Conservation (phyloP, 2,329 filamentous ascomycete genomes). For the Rugonectria rugulosa region DNA sequence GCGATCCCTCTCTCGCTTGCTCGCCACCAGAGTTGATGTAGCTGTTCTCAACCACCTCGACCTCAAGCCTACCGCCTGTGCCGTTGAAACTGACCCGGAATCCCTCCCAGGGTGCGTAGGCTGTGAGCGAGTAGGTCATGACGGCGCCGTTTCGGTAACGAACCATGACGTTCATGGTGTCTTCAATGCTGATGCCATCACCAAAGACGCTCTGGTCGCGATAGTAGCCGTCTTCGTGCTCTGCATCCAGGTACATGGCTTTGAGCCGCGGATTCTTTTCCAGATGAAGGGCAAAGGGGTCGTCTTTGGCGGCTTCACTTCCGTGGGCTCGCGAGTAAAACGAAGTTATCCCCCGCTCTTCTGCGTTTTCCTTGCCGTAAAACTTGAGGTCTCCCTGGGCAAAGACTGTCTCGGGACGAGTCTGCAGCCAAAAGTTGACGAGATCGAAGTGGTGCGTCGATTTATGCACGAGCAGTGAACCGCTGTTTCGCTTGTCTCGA, state of each 20-base stretch:
- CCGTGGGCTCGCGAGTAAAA: conserved; percentile 61
- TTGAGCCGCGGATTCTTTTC: conserved; percentile 61
- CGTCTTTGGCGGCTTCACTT: conserved; percentile 57
- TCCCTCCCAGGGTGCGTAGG: conserved; percentile 70
- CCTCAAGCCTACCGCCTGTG: conserved; percentile 64
- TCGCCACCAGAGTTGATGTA: conserved; percentile 69
- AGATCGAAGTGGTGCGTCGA: conserved; percentile 71
- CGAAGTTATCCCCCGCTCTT: conserved; percentile 57
- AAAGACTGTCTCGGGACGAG: conserved; percentile 62
- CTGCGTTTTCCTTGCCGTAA: conserved; percentile 68
- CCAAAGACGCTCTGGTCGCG: conserved; percentile 69
- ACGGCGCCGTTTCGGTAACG: conserved; percentile 63
- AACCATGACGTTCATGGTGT: conserved; percentile 68
- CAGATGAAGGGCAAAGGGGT: conserved; percentile 67
- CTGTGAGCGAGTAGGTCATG: conserved; percentile 65
- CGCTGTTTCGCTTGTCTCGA: conserved; percentile 66
- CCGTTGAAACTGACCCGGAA: conserved; percentile 67
- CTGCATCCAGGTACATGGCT: conserved; percentile 67
- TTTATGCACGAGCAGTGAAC: conserved; percentile 68
- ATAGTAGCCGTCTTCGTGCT: conserved; percentile 69
- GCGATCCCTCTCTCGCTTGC: conserved; percentile 60
- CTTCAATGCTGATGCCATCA: conserved; percentile 70
- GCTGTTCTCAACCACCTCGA: conserved; percentile 68
- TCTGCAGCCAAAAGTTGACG: conserved; percentile 69
- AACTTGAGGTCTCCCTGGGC: conserved; percentile 66